Evolutionary conservation across 1,139 yeast species (phyloP), one percentile per base, ranked within the genome.

Genomic region (Debaryomyces coudertii): DNA sequence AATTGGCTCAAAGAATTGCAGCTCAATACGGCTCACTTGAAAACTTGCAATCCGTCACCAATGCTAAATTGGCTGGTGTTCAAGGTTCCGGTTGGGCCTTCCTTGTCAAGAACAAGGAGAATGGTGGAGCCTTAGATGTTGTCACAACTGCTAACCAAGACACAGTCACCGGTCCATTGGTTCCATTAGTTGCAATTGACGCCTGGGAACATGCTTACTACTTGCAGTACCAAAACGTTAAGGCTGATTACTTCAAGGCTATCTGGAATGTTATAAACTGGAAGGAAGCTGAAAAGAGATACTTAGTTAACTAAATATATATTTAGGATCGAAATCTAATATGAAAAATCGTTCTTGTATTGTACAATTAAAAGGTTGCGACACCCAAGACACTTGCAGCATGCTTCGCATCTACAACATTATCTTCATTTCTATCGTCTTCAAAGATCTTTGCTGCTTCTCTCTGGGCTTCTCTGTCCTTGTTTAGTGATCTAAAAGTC

Each of bases 201-300:
- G 97, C 98, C 52, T 92, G 98, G 98, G 98, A 92, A 72, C 98
- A 92, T 65, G 97, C 98, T 46, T 92, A 90, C 78, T 92, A 92
- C 80, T 79, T 92, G 72, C 97, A 92, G 72, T 92, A 92, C 78
- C 87, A 89, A 73, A 92, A 92, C 74, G 93, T 86, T 66, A 92
- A 92, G 80, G 96, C 73, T 42, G 97, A 92, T 67, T 92, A 92
- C 76, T 92, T 92, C 82, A 86, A 90, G 74, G 95, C 96, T 52
- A 88, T 92, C 69, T 92, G 98, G 98, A 87, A 89, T 64, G 97
- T 92, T 44, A 83, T 92, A 71, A 90, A 90, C 83, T 92, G 98
- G 98, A 80, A 85, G 70, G 96, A 87, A 70, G 98, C 97, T 51
- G 93, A 85, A 64, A 79, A 75, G 69, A 80, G 90, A 61, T 85